Evolutionary conservation across 805 yeast species (phyloP), one percentile per base, ranked within the genome.

Genomic region (Torulaspora microellipsoides): DNA sequence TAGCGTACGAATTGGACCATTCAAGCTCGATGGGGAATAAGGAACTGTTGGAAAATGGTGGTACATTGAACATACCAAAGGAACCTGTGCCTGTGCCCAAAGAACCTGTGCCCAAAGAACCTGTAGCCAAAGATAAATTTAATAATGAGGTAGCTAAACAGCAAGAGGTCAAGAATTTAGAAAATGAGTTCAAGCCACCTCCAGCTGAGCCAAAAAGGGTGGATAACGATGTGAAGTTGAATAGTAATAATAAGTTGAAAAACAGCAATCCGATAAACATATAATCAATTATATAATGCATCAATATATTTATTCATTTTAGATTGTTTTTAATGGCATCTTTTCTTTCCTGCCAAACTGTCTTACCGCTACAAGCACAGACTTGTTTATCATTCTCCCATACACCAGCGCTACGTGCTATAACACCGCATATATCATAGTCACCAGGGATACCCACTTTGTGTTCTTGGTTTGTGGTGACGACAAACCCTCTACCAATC

Each of bases 321-420:
- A 61, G 59, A 31, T 62, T 58, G 29, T 45, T 46, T 17, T 53
- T 53, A 8, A 78, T 62, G 1, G 95, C 95, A 57, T 88, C 96
- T 38, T 70, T 65, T 43, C 97, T 73, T 64, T 91, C 99, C 62
- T 93, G 89, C 98, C 99, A 91, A 20, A 91, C 79, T 0, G 96
- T 86, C 72, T 89, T 88, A 13, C 99, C 99, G 12, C 91, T 81
- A 65, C 98, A 93, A 28, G 91, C 82, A 66, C 99, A 91, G 2
- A 91, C 95, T 47, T 81, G 81, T 66, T 91, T 91, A 54, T 84
- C 86, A 66, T 93, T 93, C 60, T 91, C 95, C 97, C 98, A 93
- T 20, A 81, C 85, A 12, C 99, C 99, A 1, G 99, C 98, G 56
- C 95, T 84, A 58, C 98, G 76, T 1, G 98, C 98, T 59, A 93